Evolutionary conservation across 2,329 filamentous ascomycete genomes (phyloP).

Genomic region (Emericellopsis cladophorae): DNA sequence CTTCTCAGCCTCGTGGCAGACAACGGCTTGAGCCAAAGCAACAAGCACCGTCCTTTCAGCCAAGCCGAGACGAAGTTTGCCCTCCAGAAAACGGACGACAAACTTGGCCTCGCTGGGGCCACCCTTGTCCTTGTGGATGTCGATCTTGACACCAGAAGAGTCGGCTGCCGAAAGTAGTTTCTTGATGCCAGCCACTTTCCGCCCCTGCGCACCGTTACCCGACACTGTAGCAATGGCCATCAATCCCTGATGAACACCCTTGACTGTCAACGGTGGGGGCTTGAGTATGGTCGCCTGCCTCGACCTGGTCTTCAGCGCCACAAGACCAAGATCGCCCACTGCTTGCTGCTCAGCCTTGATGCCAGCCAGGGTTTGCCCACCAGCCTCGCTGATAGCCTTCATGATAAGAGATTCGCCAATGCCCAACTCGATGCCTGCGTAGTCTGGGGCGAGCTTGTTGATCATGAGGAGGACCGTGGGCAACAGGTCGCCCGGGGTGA

Average conservation of each 20-base stretch:
- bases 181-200: slow-evolving; percentile 91
- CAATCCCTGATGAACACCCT: slow-evolving; percentile 75
- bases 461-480: slow-evolving; percentile 91
- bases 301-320: slow-evolving; percentile 88
- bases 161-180: slow-evolving; percentile 90
- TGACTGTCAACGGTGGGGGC: slow-evolving; percentile 78
- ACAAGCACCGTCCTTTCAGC: slow-evolving; percentile 89
- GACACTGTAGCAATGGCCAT: slow-evolving; percentile 79
- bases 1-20: slow-evolving; percentile 66
- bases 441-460: slow-evolving; percentile 94
- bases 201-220: slow-evolving; percentile 76
- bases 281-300: slow-evolving; percentile 99
- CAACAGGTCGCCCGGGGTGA: slow-evolving; percentile 79
- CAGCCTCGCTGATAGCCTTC: slow-evolving; percentile 94
- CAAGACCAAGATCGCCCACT: slow-evolving; percentile 87
- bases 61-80: slow-evolving; percentile 81
- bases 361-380: slow-evolving; percentile 72
- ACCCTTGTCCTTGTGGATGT: slow-evolving; percentile 86
- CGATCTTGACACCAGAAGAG: slow-evolving; percentile 66
- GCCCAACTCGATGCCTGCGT: slow-evolving; percentile 91
- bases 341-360: slow-evolving; percentile 96
- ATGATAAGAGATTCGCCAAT: slow-evolving; percentile 97
- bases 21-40: slow-evolving; percentile 77
- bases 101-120: slow-evolving; percentile 92
- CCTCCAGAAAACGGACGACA: slow-evolving; percentile 84